A percentile compares a stretch with the other conserved stretches of the same genome.
These are phyloP conservation scores for Lepidium africanum DNA, from an alignment of 345 rosid genomes.

Conservation along the genomic window DNA sequence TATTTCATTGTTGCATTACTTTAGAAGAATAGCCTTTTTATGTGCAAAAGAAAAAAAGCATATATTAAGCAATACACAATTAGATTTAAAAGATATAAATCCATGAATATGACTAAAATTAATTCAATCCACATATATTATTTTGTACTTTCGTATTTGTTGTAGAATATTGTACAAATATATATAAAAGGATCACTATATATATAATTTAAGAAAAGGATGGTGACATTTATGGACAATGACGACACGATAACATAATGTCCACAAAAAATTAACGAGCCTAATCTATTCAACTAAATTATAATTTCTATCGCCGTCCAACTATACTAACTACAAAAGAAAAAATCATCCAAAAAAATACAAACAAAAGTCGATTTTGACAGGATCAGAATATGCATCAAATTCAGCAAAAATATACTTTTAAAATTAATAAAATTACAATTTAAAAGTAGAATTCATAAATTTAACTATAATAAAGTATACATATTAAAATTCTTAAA, in stretches of 20 bases:
- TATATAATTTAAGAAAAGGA: background rate
- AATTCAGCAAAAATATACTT: background rate
- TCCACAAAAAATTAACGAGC: conserved; percentile 20
- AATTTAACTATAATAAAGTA: background rate
- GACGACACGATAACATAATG: conserved; percentile 19
- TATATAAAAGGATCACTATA: background rate
- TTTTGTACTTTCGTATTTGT: background rate
- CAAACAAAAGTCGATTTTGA: conserved; percentile 12
- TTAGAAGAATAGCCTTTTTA: background rate
- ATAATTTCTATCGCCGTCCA: conserved; percentile 11
- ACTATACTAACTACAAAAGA: conserved; percentile 1
- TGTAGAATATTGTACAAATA: background rate
- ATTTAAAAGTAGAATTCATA: background rate
- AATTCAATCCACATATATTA: background rate
- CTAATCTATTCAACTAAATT: conserved; percentile 5
- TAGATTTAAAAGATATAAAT: background rate
- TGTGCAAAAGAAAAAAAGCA: background rate
- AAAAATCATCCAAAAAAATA: conserved; percentile 1
- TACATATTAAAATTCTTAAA: background rate
- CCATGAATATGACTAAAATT: background rate
- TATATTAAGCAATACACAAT: conserved; percentile 1
- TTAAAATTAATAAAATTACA: background rate
- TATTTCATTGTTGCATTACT: background rate
- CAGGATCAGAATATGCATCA: conserved; percentile 12
- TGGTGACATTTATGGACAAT: conserved; percentile 10